Conservation (phyloP, 148 eudicot species). For the Spergularia bocconei region DNA sequence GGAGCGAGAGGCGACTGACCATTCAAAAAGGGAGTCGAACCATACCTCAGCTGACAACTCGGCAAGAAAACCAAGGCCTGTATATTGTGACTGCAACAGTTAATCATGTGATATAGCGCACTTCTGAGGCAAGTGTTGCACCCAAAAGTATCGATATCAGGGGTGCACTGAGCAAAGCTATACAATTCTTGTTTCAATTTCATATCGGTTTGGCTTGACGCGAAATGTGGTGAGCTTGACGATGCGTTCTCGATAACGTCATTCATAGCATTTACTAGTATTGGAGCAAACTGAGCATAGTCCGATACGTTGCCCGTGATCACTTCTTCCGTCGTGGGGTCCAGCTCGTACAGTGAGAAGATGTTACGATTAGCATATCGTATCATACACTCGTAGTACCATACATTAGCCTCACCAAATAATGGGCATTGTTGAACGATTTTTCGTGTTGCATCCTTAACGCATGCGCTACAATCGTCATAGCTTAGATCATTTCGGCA, state of each 20-base stretch:
- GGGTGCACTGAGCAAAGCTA: conserved; percentile 10
- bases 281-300: background rate
- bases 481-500: background rate
- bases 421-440: conserved; percentile 1
- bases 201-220: background rate
- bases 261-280: background rate
- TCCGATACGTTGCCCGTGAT: background rate
- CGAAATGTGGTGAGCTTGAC: background rate
- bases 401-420: background rate
- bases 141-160: background rate
- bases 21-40: background rate
- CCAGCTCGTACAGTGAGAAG: conserved; percentile 11
- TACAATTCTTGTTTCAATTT: background rate
- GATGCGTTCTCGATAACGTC: background rate
- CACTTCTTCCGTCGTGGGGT: background rate
- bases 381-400: conserved; percentile 12
- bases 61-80: background rate
- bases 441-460: background rate
- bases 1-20: background rate
- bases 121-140: background rate
- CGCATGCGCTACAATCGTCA: conserved; percentile 6
- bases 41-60: conserved; percentile 18
- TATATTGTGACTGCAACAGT: background rate
- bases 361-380: conserved; percentile 20
- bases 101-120: background rate